Conservation (phyloP, 805 yeast genomes). For the Kuraishia piskuri region DNA sequence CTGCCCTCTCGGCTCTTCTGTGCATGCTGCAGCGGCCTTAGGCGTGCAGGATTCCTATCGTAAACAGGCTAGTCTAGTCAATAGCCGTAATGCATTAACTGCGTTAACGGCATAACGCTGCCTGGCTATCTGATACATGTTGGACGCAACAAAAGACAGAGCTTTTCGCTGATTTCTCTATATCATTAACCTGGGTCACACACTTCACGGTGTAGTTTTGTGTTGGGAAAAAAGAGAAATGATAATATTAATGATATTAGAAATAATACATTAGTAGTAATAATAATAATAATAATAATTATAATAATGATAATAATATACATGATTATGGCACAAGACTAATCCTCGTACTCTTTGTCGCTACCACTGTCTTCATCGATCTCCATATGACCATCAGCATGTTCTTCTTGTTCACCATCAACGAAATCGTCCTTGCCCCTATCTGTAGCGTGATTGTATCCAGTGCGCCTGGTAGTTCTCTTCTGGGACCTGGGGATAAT, state of each 20-base stretch:
- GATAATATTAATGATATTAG: too few species aligned
- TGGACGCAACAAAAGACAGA: too few species aligned
- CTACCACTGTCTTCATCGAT: constrained; percentile 7
- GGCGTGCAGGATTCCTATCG: background rate
- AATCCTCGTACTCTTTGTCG: constrained; percentile 10
- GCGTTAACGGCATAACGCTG: background rate
- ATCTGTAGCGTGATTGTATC: constrained; percentile 15
- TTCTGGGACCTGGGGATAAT: constrained; percentile 10
- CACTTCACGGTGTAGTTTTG: too few species aligned
- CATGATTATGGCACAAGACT: background rate
- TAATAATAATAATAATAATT: too few species aligned
- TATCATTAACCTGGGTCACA: too few species aligned
- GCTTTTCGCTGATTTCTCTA: too few species aligned
- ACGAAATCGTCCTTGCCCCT: constrained; percentile 23
- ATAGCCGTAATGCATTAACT: background rate
- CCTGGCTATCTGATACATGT: background rate
- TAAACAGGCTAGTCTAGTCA: background rate
- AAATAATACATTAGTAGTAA: too few species aligned
- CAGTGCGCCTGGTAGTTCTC: constrained; percentile 13
- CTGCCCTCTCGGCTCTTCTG: background rate
- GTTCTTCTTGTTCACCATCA: constrained; percentile 17
- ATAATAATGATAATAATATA: too few species aligned
- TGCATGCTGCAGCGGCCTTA: background rate
- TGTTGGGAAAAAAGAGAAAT: too few species aligned
- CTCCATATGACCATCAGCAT: constrained; percentile 12